phyloP scores from a whole-genome alignment of 116 monocot genomes.

The Dioscorea cayenensis region DNA sequence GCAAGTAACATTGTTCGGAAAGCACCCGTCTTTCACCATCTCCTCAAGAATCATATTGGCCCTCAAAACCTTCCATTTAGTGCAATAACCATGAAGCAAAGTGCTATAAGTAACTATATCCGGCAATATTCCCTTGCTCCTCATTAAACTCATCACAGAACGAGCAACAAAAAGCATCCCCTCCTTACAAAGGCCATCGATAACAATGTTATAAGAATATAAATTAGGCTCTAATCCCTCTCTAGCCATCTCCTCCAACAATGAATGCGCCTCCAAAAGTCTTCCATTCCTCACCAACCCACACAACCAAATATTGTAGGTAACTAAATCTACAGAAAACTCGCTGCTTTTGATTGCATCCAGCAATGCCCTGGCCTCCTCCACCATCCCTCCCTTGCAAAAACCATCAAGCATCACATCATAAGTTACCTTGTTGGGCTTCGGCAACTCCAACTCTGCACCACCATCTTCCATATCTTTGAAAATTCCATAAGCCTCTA shows the following conservation, averaged over 20 bases:
- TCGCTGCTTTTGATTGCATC: slow-evolving; percentile 60
- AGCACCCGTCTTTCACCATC: slow-evolving; percentile 57
- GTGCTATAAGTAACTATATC: slow-evolving; percentile 77
- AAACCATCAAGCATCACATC: slow-evolving; percentile 73
- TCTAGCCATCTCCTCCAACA: slow-evolving; percentile 60
- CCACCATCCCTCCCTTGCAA: slow-evolving; percentile 52
- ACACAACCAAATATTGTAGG: slow-evolving; percentile 74
- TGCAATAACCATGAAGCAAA: slow-evolving; percentile 74
- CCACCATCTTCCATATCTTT: slow-evolving; percentile 65
- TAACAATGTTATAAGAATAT: slow-evolving; percentile 75
- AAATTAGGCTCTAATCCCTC: slow-evolving; percentile 41
- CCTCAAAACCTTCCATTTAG: slow-evolving; percentile 35
- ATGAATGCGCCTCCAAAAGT: slow-evolving; percentile 42
- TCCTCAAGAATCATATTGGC: slow-evolving; percentile 69
- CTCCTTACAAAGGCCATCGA: slow-evolving; percentile 80
- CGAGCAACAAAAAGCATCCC: slow-evolving; percentile 62
- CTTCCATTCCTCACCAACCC: slow-evolving; percentile 60
- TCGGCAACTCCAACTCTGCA: slow-evolving; percentile 43
- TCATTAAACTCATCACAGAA: slow-evolving; percentile 55
- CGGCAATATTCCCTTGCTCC: slow-evolving; percentile 40
- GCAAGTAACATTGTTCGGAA: slow-evolving; percentile 70
- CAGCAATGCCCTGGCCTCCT: slow-evolving; percentile 52
- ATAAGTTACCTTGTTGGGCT: slow-evolving; percentile 60
- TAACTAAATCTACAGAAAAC: slow-evolving; percentile 39
- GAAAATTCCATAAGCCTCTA: slow-evolving; percentile 64